These are phyloP conservation scores for Rutstroemia sp. DNA, from an alignment of 2,329 filamentous ascomycete genomes.

Conservation along the genomic window DNA sequence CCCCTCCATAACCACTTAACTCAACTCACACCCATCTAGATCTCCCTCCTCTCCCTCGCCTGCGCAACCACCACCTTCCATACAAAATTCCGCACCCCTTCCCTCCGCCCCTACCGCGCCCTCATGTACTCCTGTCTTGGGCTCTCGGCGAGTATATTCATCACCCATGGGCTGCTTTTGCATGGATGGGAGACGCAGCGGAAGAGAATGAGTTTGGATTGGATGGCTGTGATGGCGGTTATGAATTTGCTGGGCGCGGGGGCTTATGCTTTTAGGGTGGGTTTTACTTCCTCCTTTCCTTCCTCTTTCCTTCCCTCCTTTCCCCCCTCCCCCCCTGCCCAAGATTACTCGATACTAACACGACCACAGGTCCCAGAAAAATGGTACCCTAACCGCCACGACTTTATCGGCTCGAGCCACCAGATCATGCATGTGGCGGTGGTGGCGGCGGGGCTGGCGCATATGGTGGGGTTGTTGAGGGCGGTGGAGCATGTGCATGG, in stretches of 20 bases:
- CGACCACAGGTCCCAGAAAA: conserved; percentile 15
- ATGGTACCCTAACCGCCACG: conserved; percentile 15
- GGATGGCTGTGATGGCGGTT: conserved; percentile 6
- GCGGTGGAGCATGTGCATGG: conserved; percentile 12
- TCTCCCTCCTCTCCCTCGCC: background rate
- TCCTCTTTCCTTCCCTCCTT: no score
- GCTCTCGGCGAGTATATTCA: background rate
- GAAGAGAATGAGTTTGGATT: conserved; percentile 12
- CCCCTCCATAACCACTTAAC: background rate
- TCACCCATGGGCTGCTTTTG: conserved; percentile 32
- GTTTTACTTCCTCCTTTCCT: no score
- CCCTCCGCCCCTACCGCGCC: background rate
- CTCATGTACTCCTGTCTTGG: conserved; percentile 1
- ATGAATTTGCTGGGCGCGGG: conserved; percentile 10
- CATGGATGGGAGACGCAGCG: conserved; percentile 9
- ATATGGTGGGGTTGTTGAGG: conserved; percentile 16
- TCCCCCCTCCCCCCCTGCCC: no score
- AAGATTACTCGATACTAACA: no score
- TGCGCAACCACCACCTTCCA: background rate
- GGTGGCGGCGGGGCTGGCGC: conserved; percentile 19
- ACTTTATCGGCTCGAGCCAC: conserved; percentile 22
- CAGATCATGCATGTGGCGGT: conserved; percentile 25
- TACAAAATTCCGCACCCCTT: background rate
- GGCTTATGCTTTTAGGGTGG: background rate
- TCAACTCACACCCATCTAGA: background rate